Evolutionary conservation across 2,329 filamentous ascomycete genomes (phyloP), one percentile per base, ranked within the genome.

Genomic region (Calonectria crousiana): DNA sequence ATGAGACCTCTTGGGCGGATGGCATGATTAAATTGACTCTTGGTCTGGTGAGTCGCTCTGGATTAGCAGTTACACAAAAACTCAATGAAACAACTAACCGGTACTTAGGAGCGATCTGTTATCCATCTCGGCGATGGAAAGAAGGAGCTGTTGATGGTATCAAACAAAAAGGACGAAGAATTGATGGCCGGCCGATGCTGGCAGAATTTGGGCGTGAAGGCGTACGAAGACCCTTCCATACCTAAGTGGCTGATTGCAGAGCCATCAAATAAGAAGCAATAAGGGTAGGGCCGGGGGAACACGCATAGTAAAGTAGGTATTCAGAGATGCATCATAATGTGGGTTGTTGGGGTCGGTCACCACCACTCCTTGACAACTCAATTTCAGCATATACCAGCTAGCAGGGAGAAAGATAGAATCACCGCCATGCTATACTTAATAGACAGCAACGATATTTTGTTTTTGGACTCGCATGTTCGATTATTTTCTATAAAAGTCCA

Each of bases 1-100:
- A 90, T 72, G 81, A 79, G 32, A 84, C 85, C 14, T 78, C 84
- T 34, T 89, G 87, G 85, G 83, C 86, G 2, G 89, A 91, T 65
- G 86, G 85, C 0, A 82, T 86, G 6, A 91, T 90, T 71, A 90
- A 90, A 79, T 77, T 91, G 76, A 91, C 89, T 0, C 80, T 91
- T 10, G 89, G 89, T 13, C 75, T 90, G 80, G 89, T 90, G 80
- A 82, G 86, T 79, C 16, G 4, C 32, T 34, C 13, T 30, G 2
- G 2, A 2, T 51, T 2, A 1, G 10, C 3, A 20, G 9, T 5
- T 2, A 10, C 26, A 51, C 4, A 4, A 28, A 36, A 11, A 20
- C 41, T 4, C 5, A 26, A 10, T n/a, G 2, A 26, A 1, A 32
- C 34, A 49, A 49, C 66, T 77, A 49, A 67, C 47, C 4, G 0